Base-by-base conservation (phyloP, 1,284 basidiomycete species). In the Leccinum cinnamomeum region DNA sequence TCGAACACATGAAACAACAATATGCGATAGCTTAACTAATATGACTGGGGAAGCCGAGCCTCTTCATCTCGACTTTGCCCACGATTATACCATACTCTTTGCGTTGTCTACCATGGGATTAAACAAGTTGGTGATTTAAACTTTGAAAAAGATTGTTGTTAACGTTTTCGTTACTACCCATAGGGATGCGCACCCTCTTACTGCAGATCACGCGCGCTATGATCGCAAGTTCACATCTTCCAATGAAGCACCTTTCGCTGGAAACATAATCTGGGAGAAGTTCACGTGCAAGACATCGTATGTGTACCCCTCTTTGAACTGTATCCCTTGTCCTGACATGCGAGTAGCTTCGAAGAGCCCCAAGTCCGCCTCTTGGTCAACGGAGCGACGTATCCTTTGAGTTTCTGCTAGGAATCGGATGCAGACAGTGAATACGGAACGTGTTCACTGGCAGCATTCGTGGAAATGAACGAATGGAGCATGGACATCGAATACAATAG, bases 231-330 rank as follows among this genome's bases (percentile, higher is more conserved):
- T 77, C 71, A 74, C 76, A 59, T 79, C 77, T 23, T 77, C 79
- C 7, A 53, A 68, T 7, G 79, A 82, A 65, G 74, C 80, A 14
- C 81, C 79, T 14, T 82, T 82, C 59, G 79, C 68, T 5, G 79
- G 79, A 25, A 76, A 75, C 59, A 82, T 82, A 79, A 67, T 79
- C 56, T 83, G 79, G 79, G 80, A 82, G 68, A 78, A 72, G 65
- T 79, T 82, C 65, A 71, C 70, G 4, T 84, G 81, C 70, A 39
- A 68, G 18, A 67, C 65, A n/a, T 77, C 76, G 70, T 79, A 57
- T 16, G 75, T 68, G 7, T 18, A 48, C 2, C 7, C 14, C 4
- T 28, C 3, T 8, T 35, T 3, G 8, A 20, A 20, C 1, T n/a
- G 0, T 7, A 5, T 41, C 2, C 18, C 37, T 33, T 56, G 11